A percentile compares a stretch with the other conserved stretches of the same genome.
Conservation (phyloP, 2,329 filamentous ascomycete genomes). For the Bipolaris gigantea region DNA sequence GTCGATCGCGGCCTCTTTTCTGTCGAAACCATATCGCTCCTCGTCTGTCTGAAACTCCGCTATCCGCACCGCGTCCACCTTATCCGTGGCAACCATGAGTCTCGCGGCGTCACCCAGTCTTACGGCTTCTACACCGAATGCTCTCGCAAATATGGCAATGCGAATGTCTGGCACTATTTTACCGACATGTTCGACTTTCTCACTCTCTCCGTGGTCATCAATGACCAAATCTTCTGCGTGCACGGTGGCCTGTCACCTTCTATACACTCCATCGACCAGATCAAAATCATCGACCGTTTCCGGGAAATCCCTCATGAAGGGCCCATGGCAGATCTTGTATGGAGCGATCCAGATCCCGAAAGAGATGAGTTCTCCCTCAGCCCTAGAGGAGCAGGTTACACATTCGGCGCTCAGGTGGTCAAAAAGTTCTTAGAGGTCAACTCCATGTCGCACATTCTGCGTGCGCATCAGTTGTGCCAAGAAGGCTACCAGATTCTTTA, state of each 20-base stretch:
- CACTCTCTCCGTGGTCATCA: conserved; percentile 94
- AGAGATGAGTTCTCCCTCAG: conserved; percentile 95
- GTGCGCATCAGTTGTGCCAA: conserved; percentile 97
- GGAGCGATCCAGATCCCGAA: conserved; percentile 97
- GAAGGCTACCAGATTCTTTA: conserved; percentile 97
- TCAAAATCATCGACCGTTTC: conserved; percentile 99
- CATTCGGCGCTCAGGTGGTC: conserved; percentile 95
- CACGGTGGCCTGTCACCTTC: conserved; percentile 74
- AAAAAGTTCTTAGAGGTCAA: conserved; percentile 98
- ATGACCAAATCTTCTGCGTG: conserved; percentile 98
- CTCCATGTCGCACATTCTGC: conserved; percentile 94
- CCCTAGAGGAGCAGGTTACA: conserved; percentile 92
- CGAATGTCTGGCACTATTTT: conserved; percentile 99
- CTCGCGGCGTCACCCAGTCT: conserved; percentile 94
- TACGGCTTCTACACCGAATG: conserved; percentile 99
- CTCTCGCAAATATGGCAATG: conserved; percentile 95
- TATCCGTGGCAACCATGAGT: conserved; percentile 97
- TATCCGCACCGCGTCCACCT: conserved; percentile 95
- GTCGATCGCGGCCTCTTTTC: conserved; percentile 98
- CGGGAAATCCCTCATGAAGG: conserved; percentile 98
- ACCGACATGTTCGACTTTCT: conserved; percentile 99
- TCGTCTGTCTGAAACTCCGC: conserved; percentile 94
- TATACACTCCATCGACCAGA: conserved; percentile 98
- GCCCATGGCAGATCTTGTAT: conserved; percentile 98
- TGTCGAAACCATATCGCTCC: conserved; percentile 96